Base-by-base conservation (phyloP, 2,329 filamentous ascomycete species). In the Dryadomyces quercivorus region DNA sequence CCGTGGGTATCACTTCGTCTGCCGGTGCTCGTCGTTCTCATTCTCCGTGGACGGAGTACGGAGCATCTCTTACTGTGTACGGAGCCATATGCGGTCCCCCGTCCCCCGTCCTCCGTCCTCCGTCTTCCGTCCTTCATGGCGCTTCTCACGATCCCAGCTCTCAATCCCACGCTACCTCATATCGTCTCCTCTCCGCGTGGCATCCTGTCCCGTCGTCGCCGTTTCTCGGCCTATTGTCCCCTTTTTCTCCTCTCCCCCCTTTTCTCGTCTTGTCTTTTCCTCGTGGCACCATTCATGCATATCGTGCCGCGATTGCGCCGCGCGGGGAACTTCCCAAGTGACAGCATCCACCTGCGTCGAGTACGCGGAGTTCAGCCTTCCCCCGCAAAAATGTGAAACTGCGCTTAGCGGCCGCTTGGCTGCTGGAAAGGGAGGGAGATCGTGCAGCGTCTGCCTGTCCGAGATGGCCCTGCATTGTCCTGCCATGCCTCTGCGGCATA, bases 351-450 rank as follows among this genome's bases (percentile, higher is more conserved):
- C 26, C 36, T 40, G 10, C 36, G 36, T 16, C 36, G 10, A 12
- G 36, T 40, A 12, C 36, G 36, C 10, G 36, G 36, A 40, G 21
- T 26, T 40, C 51, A 22, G 52, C 52, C 36, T 54, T 16, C 38
- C 52, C 52, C 52, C 52, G 52, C 52, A 54, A 50, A 38, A 40
- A n/a, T n/a, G n/a, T n/a, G n/a, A n/a, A n/a, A 31, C 47, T 16
- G 16, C 20, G 16, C 38, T 22, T 38, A 43, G 45, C 46, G 52
- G 38, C 38, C 46, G 46, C n/a, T 8, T 16, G 10, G 10, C 36
- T 3, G 36, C 36, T 40, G 15, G 15, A 40, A 16, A 40, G 36
- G 36, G 15, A 8, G 9, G 36, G 36, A 16, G 36, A 40, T 40
- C 36, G 10, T 40, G 36, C 36, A 40, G 36, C 36, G 10, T 40